These are phyloP conservation scores for Myriosclerotinia curreyana DNA, from an alignment of 2,329 filamentous ascomycete genomes.

Conservation along the genomic window DNA sequence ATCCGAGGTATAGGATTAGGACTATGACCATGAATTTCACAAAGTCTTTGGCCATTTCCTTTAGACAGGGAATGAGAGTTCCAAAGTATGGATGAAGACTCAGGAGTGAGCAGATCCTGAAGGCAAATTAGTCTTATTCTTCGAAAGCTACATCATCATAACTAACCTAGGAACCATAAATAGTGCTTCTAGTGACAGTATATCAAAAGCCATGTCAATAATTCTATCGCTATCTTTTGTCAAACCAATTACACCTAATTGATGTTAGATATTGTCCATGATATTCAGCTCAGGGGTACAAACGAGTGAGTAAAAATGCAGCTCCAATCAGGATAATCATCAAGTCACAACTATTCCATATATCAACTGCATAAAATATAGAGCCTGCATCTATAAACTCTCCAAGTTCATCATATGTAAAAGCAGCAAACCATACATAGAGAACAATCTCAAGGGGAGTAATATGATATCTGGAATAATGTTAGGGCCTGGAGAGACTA, in stretches of 20 bases:
- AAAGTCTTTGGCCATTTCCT: conserved; percentile 93
- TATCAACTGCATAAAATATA: conserved; percentile 78
- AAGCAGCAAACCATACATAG: conserved; percentile 83
- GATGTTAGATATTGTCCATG: conserved; percentile 16
- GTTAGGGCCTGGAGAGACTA: not conserved
- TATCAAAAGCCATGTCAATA: conserved; percentile 80
- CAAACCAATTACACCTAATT: conserved; percentile 63
- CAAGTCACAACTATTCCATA: conserved; percentile 75
- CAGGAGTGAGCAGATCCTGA: conserved; percentile 77
- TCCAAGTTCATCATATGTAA: conserved; percentile 82
- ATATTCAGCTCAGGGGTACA: conserved; percentile 39
- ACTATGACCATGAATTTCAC: conserved; percentile 79
- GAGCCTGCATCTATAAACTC: conserved; percentile 84
- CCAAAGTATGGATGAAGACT: conserved; percentile 89
- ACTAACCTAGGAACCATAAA: conserved; percentile 74
- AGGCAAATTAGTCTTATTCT: conserved; percentile 19
- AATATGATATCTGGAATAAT: conserved; percentile 48
- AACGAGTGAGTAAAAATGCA: conserved; percentile 68
- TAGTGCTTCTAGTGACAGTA: conserved; percentile 83
- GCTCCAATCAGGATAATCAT: conserved; percentile 71
- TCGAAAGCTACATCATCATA: not conserved
- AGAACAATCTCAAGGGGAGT: conserved; percentile 68
- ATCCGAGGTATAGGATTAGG: conserved; percentile 79
- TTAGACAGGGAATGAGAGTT: conserved; percentile 82
- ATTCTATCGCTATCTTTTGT: conserved; percentile 56